Base-by-base conservation (phyloP, 805 yeast species). In the Ogataea methylovora region DNA sequence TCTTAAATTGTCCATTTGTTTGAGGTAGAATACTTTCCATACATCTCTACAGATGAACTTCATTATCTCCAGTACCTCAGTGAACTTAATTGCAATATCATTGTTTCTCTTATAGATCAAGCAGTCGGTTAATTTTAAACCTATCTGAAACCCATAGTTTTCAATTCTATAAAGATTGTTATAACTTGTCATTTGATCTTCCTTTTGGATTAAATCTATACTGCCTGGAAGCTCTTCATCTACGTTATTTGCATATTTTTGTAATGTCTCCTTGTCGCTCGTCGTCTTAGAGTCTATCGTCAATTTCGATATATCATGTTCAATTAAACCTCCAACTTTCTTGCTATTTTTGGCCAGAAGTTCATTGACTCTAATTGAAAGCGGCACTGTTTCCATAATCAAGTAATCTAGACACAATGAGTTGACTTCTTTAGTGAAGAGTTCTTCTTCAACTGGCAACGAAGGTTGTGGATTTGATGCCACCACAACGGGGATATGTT, bases 41-140 rank as follows among this genome's bases (percentile, higher is more conserved):
- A 88, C 81, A 45, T 88, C 97, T 30, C 94, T 71, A 54, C 97
- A 88, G 5, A 92, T 73, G 54, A 85, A 87, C 58, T 90, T 90
- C 85, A 92, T 84, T 26, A 90, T 71, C 43, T 84, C 88, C 25
- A 90, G 58, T 10, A 83, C 67, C 40, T 84, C 88, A 15, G 63
- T 66, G 51, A 79, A 56, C 49, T 51, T 46, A 31, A 52, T 28
- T 15, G 46, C 45, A 6, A 46, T 44, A n/a, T 41, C 48, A 24
- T 35, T 44, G 18, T 32, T 35, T 28, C 46, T 49, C 36, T 43
- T 42, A 38, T 53, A 56, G 4, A 54, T 41, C 13, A 56, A 29
- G 34, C 45, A 53, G 32, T 52, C 60, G 1, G 52, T 42, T 15
- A 49, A 39, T 19, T 46, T 49, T 51, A 33, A 62, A 44, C 51